Evolutionary conservation across 768 basidiomycete species (phyloP), one percentile per base, ranked within the genome.

Genomic region (Kwoniella shandongensis): DNA sequence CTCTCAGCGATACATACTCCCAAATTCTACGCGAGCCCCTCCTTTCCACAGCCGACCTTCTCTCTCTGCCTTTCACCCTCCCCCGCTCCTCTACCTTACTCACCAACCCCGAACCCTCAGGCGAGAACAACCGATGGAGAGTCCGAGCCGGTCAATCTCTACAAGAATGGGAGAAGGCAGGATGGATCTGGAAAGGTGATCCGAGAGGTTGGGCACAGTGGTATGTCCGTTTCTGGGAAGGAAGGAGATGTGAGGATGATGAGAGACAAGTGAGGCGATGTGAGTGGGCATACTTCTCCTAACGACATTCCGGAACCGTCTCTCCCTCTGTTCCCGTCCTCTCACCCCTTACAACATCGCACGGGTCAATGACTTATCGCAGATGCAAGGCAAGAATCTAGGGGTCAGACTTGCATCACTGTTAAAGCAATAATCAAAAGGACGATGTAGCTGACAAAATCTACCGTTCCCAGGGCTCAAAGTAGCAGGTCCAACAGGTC

Each of bases 131-230:
- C 38, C 56, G 72, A 30, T 76, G 66, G 54, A 50, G 42, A 44
- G 64, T 69, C 0, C 41, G 62, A 8, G 75, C 75, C 0, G 75
- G 75, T 8, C 73, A 74, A 46, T 63, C 59, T 4, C 54, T 76
- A 4, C 59, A 66, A 46, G 75, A 76, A 41, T 76, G 75, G 75
- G 75, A 76, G 50, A 76, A 76, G 51, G 65, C 67, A 12, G 73
- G 75, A 1, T 76, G 75, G 75, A 75, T 76, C 12, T 75, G 73
- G 73, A 22, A 35, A 12, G 73, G 65, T 3, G 75, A 76, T 70
- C 75, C 75, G 1, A 18, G 75, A 25, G 75, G 75, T 17, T 76
- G 75, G 75, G 74, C 74, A 15, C 66, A 76, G 56, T 76, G 75
- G 75, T 76, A 76, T 62, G 44, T 58, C 17, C 52, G 73, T 4